Evolutionary conservation across 345 rosid genomes (phyloP), one percentile per base, ranked within the genome.

Genomic region (Toxicodendron radicans): DNA sequence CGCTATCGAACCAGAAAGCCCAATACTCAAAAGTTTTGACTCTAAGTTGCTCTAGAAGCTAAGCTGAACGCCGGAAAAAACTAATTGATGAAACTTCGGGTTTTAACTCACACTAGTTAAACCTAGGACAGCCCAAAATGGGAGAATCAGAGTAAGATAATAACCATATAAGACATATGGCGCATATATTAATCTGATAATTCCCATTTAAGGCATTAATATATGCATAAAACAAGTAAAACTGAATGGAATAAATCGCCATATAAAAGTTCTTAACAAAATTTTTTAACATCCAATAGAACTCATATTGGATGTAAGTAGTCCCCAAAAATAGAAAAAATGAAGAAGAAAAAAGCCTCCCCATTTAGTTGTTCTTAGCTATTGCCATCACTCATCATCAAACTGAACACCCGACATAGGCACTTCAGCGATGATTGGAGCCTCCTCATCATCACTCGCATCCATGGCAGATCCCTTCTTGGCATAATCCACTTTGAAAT

Each of bases 401-500:
- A 84, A 72, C 74, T 83, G 80, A 67, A 85, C 60, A 43, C 81
- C 87, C 12, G 87, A 80, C 93, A 87, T 81, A 0, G 92, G 94
- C 68, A 84, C 83, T 77, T 77, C 70, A 3, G 74, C 85, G 1
- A 70, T 65, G 6, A 77, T 80, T 70, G 73, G 80, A 46, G 59
- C 48, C 12, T 73, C 85, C 10, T 43, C 74, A 21, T 45, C 74
- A 52, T 76, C 83, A 4, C 59, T 65, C 21, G n/a, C 82, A 20
- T 79, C 91, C 88, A 85, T 84, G 72, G 78, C 75, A 2, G 80
- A 71, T 38, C 54, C 83, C 60, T 79, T 83, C 86, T 87, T 87
- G 8, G 69, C 68, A n/a, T 85, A 90, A 83, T 95, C 97, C 32
- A 85, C 88, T 79, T 89, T 90, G 79, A 95, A 92, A 86, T 95